Conservation (phyloP, 306 rosid genomes). For the Carpinus fangiana region DNA sequence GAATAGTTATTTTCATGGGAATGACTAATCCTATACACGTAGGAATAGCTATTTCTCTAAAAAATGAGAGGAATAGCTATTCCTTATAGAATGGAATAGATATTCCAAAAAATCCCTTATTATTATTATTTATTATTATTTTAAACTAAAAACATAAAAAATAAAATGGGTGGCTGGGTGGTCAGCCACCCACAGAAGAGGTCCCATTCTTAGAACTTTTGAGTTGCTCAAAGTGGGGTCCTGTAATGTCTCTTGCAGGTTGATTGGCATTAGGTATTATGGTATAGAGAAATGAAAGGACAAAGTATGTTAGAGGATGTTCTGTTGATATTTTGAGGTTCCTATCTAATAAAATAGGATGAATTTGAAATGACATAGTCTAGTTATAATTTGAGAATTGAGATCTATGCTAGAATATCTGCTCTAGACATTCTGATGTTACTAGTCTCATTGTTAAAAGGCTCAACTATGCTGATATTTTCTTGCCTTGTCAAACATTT, state of each 20-base stretch:
- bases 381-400: not conserved
- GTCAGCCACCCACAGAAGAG: no score
- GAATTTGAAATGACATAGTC: not conserved
- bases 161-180: no score
- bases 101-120: no score
- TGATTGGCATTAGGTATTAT: not conserved
- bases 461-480: conserved; percentile 11
- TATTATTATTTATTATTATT: no score
- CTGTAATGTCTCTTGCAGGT: not conserved
- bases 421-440: conserved; percentile 13
- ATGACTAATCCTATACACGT: no score
- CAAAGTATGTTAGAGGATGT: not conserved
- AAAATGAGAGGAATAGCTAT: no score
- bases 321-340: not conserved
- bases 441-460: conserved; percentile 10
- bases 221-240: not conserved
- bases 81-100: no score
- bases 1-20: no score
- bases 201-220: not conserved
- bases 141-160: no score
- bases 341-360: no score
- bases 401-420: conserved; percentile 12
- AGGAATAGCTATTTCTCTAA: no score
- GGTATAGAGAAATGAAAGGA: not conserved
- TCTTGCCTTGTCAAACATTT: conserved; percentile 14